phyloP scores from a whole-genome alignment of 2,329 filamentous ascomycete species.

The Aspergillus glaucus region DNA sequence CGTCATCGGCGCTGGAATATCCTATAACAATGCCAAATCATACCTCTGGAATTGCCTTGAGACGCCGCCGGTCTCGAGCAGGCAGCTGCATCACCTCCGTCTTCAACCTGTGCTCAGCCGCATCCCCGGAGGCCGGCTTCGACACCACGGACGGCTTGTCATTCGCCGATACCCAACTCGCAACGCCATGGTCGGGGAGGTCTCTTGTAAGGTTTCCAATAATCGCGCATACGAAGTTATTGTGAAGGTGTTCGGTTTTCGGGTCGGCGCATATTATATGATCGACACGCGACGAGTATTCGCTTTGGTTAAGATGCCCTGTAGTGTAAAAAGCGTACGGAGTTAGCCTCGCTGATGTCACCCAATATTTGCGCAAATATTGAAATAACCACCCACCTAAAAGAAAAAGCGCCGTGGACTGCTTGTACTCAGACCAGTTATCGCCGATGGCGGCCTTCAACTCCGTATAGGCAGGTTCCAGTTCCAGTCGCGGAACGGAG shows the following conservation, averaged over 20 bases:
- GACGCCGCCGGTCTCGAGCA: slow-evolving; percentile 52
- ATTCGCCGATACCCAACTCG: slow-evolving; percentile 58
- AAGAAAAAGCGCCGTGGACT: slow-evolving; percentile 51
- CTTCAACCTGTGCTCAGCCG: slow-evolving; percentile 57
- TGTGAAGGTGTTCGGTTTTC: slow-evolving; percentile 54
- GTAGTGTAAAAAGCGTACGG: slow-evolving; percentile 8
- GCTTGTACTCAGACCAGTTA: slow-evolving; percentile 56
- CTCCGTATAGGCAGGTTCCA: slow-evolving; percentile 57
- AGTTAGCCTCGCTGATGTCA: not conserved
- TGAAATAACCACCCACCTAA: slow-evolving; percentile 40
- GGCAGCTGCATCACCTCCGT: slow-evolving; percentile 59
- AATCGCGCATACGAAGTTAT: slow-evolving; percentile 54
- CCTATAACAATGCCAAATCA: slow-evolving; percentile 5
- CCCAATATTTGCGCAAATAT: not conserved
- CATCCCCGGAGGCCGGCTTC: slow-evolving; percentile 52
- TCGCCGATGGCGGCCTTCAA: slow-evolving; percentile 56
- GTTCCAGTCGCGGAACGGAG: slow-evolving; percentile 55
- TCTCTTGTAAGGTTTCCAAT: slow-evolving; percentile 56
- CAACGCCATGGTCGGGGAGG: slow-evolving; percentile 56
- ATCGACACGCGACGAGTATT: slow-evolving; percentile 52
- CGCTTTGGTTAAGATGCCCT: slow-evolving; percentile 57
- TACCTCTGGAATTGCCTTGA: slow-evolving; percentile 51
- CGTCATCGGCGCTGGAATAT: slow-evolving; percentile 1
- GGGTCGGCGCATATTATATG: slow-evolving; percentile 49
- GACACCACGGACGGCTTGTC: slow-evolving; percentile 45